These are phyloP conservation scores for Zelopaecilomyces penicillatus DNA, from an alignment of 2,329 filamentous ascomycete genomes.

Conservation along the genomic window DNA sequence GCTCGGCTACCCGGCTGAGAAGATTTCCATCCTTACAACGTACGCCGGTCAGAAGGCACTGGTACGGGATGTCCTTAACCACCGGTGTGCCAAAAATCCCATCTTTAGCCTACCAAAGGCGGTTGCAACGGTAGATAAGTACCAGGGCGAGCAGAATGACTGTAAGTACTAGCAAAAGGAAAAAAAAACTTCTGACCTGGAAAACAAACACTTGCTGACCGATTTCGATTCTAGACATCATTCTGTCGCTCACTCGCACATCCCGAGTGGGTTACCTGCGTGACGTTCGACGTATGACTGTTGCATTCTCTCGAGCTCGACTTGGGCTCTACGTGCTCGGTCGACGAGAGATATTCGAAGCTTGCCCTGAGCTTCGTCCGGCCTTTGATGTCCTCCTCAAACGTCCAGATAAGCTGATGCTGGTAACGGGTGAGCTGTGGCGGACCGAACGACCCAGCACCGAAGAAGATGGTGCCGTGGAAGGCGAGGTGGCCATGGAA, in stretches of 20 bases:
- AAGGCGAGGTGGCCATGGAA: constrained; percentile 67
- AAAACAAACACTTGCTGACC: constrained; percentile 13
- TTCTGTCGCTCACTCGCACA: constrained; percentile 86
- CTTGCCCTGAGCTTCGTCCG: constrained; percentile 76
- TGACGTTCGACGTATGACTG: constrained; percentile 86
- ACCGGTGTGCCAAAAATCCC: constrained; percentile 73
- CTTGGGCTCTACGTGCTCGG: constrained; percentile 90
- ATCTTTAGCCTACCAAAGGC: constrained; percentile 84
- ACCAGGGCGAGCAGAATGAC: constrained; percentile 98
- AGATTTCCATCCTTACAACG: constrained; percentile 84
- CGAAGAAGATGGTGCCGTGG: constrained; percentile 34
- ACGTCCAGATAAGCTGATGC: constrained; percentile 70
- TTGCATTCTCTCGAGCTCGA: constrained; percentile 85
- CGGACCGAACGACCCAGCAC: constrained; percentile 50
- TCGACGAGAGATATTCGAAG: constrained; percentile 78
- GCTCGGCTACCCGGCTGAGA: constrained; percentile 75
- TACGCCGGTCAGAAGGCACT: constrained; percentile 89
- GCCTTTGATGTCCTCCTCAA: constrained; percentile 73
- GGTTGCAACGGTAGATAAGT: constrained; percentile 95
- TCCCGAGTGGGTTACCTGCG: constrained; percentile 84
- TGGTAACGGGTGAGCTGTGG: constrained; percentile 83
- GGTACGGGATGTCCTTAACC: constrained; percentile 75
- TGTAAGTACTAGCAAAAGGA: constrained; percentile 50
- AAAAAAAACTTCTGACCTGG: neutral
- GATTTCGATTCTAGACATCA: constrained; percentile 58